phyloP scores from a whole-genome alignment of 352 stramenopile genomes.

The Thraustochytrium striatum region DNA sequence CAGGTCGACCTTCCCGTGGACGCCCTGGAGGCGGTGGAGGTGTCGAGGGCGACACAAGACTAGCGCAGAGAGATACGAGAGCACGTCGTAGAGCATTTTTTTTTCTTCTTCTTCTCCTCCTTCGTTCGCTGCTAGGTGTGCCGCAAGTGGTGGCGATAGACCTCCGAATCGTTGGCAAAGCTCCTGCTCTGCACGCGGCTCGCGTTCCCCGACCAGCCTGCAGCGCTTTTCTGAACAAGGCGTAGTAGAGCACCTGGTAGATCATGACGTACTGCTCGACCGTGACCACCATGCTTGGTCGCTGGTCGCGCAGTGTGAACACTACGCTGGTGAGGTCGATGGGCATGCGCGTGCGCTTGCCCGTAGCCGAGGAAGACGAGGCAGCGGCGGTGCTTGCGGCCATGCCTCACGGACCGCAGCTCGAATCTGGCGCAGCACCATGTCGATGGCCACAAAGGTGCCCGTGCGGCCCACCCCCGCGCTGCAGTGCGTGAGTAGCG shows the following conservation, averaged over 20 bases:
- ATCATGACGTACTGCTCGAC: constrained; percentile 47
- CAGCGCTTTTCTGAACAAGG: constrained; percentile 13
- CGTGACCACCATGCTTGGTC: constrained; percentile 40
- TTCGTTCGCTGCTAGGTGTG: background rate
- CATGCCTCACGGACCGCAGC: background rate
- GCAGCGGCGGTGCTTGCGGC: no score
- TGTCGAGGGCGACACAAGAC: background rate
- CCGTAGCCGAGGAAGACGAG: no score
- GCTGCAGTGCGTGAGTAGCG: constrained; percentile 32
- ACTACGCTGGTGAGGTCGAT: constrained; percentile 1
- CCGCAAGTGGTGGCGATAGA: background rate
- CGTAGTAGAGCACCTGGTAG: constrained; percentile 43
- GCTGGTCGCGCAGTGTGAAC: constrained; percentile 24
- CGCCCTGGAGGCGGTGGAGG: constrained; percentile 2
- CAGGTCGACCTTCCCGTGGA: background rate
- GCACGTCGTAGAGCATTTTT: background rate
- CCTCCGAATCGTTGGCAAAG: background rate
- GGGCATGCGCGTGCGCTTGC: no score
- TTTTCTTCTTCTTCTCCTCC: background rate
- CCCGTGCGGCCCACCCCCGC: constrained; percentile 43
- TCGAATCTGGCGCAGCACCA: constrained; percentile 1
- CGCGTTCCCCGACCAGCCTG: background rate
- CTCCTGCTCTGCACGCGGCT: background rate
- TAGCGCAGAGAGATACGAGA: constrained; percentile 5
- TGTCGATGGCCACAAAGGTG: constrained; percentile 44